Percentiles rank a stretch among this genome's conserved stretches.
phyloP scores from a whole-genome alignment of 371 early-diverging fungal species.

The Vairimorpha necatrix region DNA sequence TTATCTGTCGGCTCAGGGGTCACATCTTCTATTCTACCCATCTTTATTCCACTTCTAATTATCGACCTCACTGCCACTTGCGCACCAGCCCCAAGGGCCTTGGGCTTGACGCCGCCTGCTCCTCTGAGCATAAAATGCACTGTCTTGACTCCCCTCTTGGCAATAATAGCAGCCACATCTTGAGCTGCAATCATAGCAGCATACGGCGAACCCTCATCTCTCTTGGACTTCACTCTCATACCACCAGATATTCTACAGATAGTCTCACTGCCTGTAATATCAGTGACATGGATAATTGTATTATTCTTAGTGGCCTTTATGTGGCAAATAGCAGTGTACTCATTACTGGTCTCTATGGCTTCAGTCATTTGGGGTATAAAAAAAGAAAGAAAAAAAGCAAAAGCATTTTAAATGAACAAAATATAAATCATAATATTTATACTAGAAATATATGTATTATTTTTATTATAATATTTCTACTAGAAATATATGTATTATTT shows the following conservation, averaged over 20 bases:
- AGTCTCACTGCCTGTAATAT: conserved; percentile 98
- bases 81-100: conserved; percentile 98
- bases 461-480: too few species aligned
- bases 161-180: conserved; percentile 94
- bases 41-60: conserved; percentile 93
- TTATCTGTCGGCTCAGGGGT: conserved; percentile 97
- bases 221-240: conserved; percentile 99
- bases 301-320: conserved; percentile 99
- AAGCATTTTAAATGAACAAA: too few species aligned
- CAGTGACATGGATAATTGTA: conserved; percentile 97
- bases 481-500: too few species aligned
- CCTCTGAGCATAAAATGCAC: conserved; percentile 99
- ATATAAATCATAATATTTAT: neutral
- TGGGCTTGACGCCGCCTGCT: conserved; percentile 97
- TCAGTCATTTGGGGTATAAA: conserved; percentile 13
- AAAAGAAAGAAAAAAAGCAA: conserved; percentile 2
- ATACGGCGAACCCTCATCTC: conserved; percentile 99
- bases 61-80: conserved; percentile 98
- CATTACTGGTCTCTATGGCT: neutral
- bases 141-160: conserved; percentile 96
- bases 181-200: conserved; percentile 99
- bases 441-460: too few species aligned
- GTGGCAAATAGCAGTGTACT: conserved; percentile 82
- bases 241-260: conserved; percentile 98
- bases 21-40: conserved; percentile 96